phyloP scores from a whole-genome alignment of 1,284 basidiomycete genomes.

The Boletus holoroseus region DNA sequence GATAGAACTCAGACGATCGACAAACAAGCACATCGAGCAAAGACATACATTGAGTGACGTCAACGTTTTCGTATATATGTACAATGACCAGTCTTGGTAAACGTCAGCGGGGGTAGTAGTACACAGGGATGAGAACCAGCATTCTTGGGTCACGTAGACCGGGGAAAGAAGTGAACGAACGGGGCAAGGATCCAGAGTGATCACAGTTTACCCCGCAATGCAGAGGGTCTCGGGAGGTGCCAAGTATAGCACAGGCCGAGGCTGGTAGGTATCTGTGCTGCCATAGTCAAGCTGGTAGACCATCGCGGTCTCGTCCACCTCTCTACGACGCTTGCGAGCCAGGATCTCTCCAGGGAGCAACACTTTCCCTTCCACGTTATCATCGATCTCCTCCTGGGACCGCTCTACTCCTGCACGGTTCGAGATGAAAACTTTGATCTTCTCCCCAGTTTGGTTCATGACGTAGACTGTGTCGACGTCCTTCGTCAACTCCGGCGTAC shows the following conservation, averaged over 20 bases:
- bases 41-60: too few relatives aligned
- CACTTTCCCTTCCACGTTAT: neutral
- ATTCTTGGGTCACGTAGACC: neutral
- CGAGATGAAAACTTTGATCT: neutral
- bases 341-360: neutral
- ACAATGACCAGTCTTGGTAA: too few relatives aligned
- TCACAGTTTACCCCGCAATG: neutral
- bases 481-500: neutral
- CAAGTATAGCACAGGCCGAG: neutral
- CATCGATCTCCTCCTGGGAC: neutral
- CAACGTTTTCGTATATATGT: too few relatives aligned
- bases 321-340: neutral
- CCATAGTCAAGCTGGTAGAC: neutral
- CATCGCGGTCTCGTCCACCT: neutral
- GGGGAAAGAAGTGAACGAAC: neutral
- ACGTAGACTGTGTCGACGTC: neutral
- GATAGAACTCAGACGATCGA: too few relatives aligned
- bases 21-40: too few relatives aligned
- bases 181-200: too few relatives aligned
- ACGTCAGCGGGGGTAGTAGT: too few relatives aligned
- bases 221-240: neutral
- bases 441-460: neutral
- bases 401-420: neutral
- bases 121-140: too few relatives aligned
- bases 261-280: neutral